These are phyloP conservation scores for Phyllosticta citribraziliensis DNA, from an alignment of 2,329 filamentous ascomycete species.

Conservation along the genomic window DNA sequence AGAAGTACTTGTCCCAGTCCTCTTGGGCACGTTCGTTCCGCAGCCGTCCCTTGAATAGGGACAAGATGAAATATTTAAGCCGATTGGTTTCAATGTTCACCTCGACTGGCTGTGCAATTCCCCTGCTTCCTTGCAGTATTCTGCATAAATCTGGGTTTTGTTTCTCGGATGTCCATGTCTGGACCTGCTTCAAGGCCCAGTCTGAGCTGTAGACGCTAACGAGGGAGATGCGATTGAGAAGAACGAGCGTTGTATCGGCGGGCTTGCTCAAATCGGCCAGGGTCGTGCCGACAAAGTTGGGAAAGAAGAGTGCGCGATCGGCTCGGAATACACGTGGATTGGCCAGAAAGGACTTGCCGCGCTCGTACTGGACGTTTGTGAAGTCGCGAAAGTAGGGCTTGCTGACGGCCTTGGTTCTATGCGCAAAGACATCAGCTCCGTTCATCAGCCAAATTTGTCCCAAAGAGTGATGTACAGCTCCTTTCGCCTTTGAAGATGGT, in stretches of 20 bases:
- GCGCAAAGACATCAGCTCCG: not conserved
- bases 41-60: slow-evolving; percentile 43
- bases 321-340: slow-evolving; percentile 75
- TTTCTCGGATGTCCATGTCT: slow-evolving; percentile 53
- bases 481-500: slow-evolving; percentile 66
- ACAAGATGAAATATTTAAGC: slow-evolving; percentile 50
- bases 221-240: slow-evolving; percentile 65
- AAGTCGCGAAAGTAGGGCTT: slow-evolving; percentile 96
- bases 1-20: slow-evolving; percentile 49
- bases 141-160: slow-evolving; percentile 61
- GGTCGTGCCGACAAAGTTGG: slow-evolving; percentile 77
- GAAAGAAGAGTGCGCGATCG: slow-evolving; percentile 81
- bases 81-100: slow-evolving; percentile 81
- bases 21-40: slow-evolving; percentile 37
- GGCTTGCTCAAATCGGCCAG: slow-evolving; percentile 45
- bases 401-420: slow-evolving; percentile 62
- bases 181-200: slow-evolving; percentile 77
- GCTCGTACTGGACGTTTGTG: slow-evolving; percentile 66
- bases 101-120: slow-evolving; percentile 63
- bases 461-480: slow-evolving; percentile 50
- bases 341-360: slow-evolving; percentile 86
- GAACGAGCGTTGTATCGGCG: slow-evolving; percentile 62
- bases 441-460: not conserved
- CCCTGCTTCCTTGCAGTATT: slow-evolving; percentile 45
- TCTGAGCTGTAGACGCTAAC: slow-evolving; percentile 71